These are phyloP conservation scores for Psilocybe subaeruginosa DNA, from an alignment of 768 basidiomycete species.

Conservation along the genomic window DNA sequence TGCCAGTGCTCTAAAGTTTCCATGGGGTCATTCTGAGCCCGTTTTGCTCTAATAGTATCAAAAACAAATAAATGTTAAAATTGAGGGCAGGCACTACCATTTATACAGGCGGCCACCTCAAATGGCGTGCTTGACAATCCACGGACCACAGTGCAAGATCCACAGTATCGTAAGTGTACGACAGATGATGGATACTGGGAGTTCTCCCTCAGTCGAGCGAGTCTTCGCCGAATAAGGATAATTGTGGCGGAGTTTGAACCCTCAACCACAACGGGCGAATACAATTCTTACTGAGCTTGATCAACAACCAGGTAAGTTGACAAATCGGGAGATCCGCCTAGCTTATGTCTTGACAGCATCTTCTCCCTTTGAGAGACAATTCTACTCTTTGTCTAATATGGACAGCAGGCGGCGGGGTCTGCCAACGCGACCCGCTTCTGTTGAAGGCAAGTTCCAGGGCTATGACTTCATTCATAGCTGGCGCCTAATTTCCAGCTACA, in stretches of 20 bases:
- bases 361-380: not conserved
- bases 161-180: too few species aligned
- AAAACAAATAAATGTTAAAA: too few species aligned
- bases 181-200: too few species aligned
- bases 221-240: too few species aligned
- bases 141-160: too few species aligned
- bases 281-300: not conserved
- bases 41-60: too few species aligned
- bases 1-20: too few species aligned
- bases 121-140: too few species aligned
- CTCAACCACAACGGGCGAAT: not conserved
- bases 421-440: constrained; percentile 66
- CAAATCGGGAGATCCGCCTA: not conserved
- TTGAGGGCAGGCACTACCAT: too few species aligned
- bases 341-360: constrained; percentile 4
- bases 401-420: constrained; percentile 63
- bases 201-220: too few species aligned
- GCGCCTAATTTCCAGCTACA: constrained; percentile 19
- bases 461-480: constrained; percentile 7
- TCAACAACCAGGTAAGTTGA: not conserved
- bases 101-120: too few species aligned
- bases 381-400: constrained; percentile 38
- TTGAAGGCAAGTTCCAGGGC: constrained; percentile 61
- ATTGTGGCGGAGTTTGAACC: not conserved
- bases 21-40: too few species aligned